phyloP scores from a whole-genome alignment of 495 filamentous ascomycete genomes.

The Hyaloscypha finlandica region DNA sequence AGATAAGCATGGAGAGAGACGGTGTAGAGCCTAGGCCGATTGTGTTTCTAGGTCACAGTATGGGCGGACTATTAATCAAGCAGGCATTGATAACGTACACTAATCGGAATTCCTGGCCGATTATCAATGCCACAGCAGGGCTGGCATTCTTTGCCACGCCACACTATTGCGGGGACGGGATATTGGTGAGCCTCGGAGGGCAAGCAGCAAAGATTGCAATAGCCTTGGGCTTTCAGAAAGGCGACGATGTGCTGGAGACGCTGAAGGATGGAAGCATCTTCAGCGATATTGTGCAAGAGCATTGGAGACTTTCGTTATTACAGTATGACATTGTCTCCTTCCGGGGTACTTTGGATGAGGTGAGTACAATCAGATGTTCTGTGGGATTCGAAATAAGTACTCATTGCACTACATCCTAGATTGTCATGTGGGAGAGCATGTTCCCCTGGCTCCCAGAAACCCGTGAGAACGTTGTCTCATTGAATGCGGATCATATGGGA shows the following conservation, averaged over 20 bases:
- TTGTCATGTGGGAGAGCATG: too few relatives aligned
- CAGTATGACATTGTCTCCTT: slow-evolving; percentile 29
- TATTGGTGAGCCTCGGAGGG: too few relatives aligned
- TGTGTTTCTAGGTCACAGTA: slow-evolving; percentile 42
- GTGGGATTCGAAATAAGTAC: too few relatives aligned
- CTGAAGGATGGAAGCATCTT: slow-evolving; percentile 20
- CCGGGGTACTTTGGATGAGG: slow-evolving; percentile 23
- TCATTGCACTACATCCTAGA: too few relatives aligned
- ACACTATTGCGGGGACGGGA: slow-evolving; percentile 30
- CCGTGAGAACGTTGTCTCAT: slow-evolving; percentile 6
- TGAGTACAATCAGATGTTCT: slow-evolving; percentile 17
- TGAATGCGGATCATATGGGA: slow-evolving; percentile 15
- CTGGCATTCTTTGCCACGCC: slow-evolving; percentile 35
- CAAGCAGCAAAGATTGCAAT: too few relatives aligned
- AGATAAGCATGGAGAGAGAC: slow-evolving; percentile 27
- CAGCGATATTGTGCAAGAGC: slow-evolving; percentile 24
- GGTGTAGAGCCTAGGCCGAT: slow-evolving; percentile 28
- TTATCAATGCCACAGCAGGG: slow-evolving; percentile 9
- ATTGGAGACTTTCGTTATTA: slow-evolving; percentile 19
- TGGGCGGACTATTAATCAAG: slow-evolving; percentile 43
- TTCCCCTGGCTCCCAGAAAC: neutral
- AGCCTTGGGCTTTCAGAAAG: too few relatives aligned
- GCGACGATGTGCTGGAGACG: slow-evolving; percentile 25
- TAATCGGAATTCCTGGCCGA: neutral
- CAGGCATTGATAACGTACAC: slow-evolving; percentile 25